Evolutionary conservation across 2,329 filamentous ascomycete species (phyloP).

Genomic region (Verticillium dahliae): DNA sequence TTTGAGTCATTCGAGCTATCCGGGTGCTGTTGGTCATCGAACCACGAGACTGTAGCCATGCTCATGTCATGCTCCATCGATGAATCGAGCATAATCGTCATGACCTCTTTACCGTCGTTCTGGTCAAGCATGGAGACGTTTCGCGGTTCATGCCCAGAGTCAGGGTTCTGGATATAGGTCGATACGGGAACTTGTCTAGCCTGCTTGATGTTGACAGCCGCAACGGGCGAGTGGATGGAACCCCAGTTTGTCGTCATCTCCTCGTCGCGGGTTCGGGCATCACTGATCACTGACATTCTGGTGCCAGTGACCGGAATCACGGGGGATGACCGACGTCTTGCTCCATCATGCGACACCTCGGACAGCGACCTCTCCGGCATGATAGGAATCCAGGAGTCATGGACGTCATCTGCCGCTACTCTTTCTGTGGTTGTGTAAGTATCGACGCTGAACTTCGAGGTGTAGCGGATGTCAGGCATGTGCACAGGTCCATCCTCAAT

Average conservation of each 20-base stretch:
- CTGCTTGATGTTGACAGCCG: constrained; percentile 35
- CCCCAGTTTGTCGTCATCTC: constrained; percentile 40
- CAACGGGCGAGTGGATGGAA: constrained; percentile 42
- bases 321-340: constrained; percentile 42
- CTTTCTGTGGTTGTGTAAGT: constrained; percentile 13
- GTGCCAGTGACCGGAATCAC: constrained; percentile 35
- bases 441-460: constrained; percentile 23
- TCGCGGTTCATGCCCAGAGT: constrained; percentile 3
- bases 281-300: constrained; percentile 25
- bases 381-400: constrained; percentile 30
- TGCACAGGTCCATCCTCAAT: constrained; percentile 22
- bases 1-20: constrained; percentile 14
- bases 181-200: constrained; percentile 32
- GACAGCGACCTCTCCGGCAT: constrained; percentile 7
- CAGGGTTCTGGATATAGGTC: constrained; percentile 28
- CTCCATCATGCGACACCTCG: constrained; percentile 16
- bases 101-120: constrained; percentile 26
- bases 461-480: constrained; percentile 9
- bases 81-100: constrained; percentile 38
- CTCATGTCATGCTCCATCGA: constrained; percentile 15
- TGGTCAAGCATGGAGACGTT: constrained; percentile 8
- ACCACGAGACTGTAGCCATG: constrained; percentile 10
- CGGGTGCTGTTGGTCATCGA: constrained; percentile 13
- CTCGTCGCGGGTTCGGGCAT: constrained; percentile 28
- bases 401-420: constrained; percentile 24